A percentile compares a stretch with the other conserved stretches of the same genome.
These are phyloP conservation scores for Irineochytrium annulatum DNA, from an alignment of 192 early-diverging fungal species.

Conservation along the genomic window DNA sequence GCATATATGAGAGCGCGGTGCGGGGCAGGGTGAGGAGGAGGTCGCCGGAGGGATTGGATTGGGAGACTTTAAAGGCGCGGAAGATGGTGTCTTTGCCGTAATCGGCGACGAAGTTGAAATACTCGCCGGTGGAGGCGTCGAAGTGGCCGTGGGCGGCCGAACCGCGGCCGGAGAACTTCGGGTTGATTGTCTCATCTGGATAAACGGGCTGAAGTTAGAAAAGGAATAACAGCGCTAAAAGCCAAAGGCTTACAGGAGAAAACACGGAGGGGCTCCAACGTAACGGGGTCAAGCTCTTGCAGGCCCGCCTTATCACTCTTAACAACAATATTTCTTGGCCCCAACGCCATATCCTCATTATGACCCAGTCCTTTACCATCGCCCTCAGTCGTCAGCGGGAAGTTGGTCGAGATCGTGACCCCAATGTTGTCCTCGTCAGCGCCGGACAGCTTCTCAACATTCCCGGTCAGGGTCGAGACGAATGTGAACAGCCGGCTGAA, in stretches of 20 bases:
- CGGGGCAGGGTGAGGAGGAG: conserved; percentile 5
- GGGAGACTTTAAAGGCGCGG: not conserved
- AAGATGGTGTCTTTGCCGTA: conserved; percentile 31
- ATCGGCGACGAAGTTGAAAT: conserved; percentile 72
- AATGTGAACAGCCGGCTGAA: conserved; percentile 38
- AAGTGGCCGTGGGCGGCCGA: conserved; percentile 67
- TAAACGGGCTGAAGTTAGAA: not conserved
- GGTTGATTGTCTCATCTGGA: conserved; percentile 49
- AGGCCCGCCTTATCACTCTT: conserved; percentile 41
- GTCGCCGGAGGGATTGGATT: not conserved
- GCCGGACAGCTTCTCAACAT: not conserved
- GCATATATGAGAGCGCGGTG: conserved; percentile 48
- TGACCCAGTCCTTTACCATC: too few relatives aligned
- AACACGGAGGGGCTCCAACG: conserved; percentile 29
- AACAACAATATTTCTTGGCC: conserved; percentile 30
- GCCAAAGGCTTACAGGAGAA: conserved; percentile 1
- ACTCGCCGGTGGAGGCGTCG: conserved; percentile 66
- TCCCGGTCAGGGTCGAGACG: not conserved
- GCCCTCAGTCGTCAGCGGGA: not conserved
- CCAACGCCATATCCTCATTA: not conserved
- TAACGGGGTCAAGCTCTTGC: conserved; percentile 39
- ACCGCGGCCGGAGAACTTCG: conserved; percentile 57
- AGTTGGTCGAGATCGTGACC: conserved; percentile 13
- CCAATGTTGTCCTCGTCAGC: not conserved
- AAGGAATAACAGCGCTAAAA: too few relatives aligned